A percentile compares a stretch with the other conserved stretches of the same genome.
These are phyloP conservation scores for Penicillium sclerotigenum DNA, from an alignment of 2,329 filamentous ascomycete genomes.

Conservation along the genomic window DNA sequence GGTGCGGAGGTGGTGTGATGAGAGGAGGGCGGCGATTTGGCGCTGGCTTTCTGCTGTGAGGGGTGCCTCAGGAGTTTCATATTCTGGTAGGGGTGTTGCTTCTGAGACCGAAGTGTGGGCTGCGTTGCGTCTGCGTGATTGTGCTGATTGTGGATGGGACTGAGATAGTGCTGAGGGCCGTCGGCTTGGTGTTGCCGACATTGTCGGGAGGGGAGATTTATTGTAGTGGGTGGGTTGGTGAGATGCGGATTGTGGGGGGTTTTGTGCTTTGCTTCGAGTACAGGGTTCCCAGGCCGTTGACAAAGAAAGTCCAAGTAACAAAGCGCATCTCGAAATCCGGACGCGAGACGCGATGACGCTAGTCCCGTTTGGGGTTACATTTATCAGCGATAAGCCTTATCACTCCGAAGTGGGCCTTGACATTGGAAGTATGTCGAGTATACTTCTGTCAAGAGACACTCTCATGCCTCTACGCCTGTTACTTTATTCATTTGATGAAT, in stretches of 20 bases:
- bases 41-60: slow-evolving; percentile 49
- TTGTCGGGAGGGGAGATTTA: background rate
- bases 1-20: slow-evolving; percentile 41
- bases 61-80: slow-evolving; percentile 53
- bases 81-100: slow-evolving; percentile 44
- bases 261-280: background rate
- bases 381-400: slow-evolving; percentile 23
- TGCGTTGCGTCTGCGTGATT: slow-evolving; percentile 7
- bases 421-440: background rate
- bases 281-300: background rate
- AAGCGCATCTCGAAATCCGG: slow-evolving; percentile 14
- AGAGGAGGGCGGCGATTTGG: slow-evolving; percentile 46
- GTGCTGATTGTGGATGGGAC: slow-evolving; percentile 12
- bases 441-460: background rate
- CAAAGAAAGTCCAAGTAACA: slow-evolving; percentile 5
- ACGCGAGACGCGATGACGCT: slow-evolving; percentile 33
- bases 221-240: background rate
- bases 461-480: background rate
- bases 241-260: no score
- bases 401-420: background rate
- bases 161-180: slow-evolving; percentile 11
- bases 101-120: background rate
- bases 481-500: background rate
- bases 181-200: slow-evolving; percentile 17
- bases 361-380: slow-evolving; percentile 30